A percentile compares a stretch with the other conserved stretches of the same genome.
phyloP scores from a whole-genome alignment of 208 protist species.

The Acanthamoeba sp. region DNA sequence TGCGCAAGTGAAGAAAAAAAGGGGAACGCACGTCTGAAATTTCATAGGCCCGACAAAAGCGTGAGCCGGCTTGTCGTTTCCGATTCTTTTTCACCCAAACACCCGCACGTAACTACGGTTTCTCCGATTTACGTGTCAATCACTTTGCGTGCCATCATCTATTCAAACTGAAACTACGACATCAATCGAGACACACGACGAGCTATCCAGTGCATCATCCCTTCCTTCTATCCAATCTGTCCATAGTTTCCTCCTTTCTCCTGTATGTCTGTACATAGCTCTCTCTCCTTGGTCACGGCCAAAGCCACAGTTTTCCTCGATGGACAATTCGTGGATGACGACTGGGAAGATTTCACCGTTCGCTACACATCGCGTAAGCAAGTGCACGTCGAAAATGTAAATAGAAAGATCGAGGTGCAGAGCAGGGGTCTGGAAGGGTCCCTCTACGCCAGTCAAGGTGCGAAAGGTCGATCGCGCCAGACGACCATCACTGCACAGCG shows the following conservation, averaged over 20 bases:
- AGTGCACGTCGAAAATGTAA: constrained; percentile 3
- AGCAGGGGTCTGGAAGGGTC: neutral
- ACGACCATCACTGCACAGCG: constrained; percentile 34
- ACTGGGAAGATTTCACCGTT: constrained; percentile 3
- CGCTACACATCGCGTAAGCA: constrained; percentile 35
- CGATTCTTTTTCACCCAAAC: neutral
- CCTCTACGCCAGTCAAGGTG: neutral
- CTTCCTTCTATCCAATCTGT: neutral
- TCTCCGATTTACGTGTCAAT: neutral
- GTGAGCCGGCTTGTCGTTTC: neutral
- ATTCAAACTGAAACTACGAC: neutral
- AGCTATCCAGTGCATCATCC: neutral
- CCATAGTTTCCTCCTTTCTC: neutral
- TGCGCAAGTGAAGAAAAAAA: no score
- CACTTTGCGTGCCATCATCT: no score
- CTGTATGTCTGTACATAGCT: neutral
- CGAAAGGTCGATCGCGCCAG: neutral
- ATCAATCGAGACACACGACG: neutral
- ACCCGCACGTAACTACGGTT: neutral
- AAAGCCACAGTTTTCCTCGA: constrained; percentile 52
- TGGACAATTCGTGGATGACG: neutral
- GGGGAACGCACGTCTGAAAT: no score
- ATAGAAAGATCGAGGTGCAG: neutral
- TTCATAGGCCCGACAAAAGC: no score
- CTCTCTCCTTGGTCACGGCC: neutral